Evolutionary conservation across 2,329 filamentous ascomycete genomes (phyloP), one percentile per base, ranked within the genome.

Genomic region (Colletotrichum sp.): DNA sequence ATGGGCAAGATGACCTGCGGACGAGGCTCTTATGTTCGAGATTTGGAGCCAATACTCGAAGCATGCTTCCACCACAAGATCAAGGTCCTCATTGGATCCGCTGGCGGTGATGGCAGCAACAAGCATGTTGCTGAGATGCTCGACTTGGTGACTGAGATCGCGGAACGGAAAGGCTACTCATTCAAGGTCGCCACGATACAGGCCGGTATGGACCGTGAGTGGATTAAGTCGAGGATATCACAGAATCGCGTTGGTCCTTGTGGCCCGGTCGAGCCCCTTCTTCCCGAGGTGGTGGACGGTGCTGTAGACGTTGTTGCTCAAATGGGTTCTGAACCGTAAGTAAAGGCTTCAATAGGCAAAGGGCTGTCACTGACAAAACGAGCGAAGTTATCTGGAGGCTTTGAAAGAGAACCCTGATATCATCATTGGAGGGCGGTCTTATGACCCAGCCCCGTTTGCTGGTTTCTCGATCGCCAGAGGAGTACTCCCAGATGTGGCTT

Each of bases 51-150:
- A 28, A 74, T 89, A 1, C 78, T 89, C 1, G 76, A 79, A 62
- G 81, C 85, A 1, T 82, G 82, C 1, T 79, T 83, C 16, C 77
- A 80, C 0, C 84, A 83, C 68, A 81, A 80, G 6, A 81, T 87
- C 0, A 85, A 85, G 0, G 72, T 89, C 0, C 80, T 89, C 6
- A 85, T 89, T 62, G 81, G 83, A 2, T 89, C 87, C 2, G 87
- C 84, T 1, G 89, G 88, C 1, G 89, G 89, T 0, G 87, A 88
- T 77, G 89, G 89, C 0, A 86, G 82, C 32, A 82, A 85, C 68
- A 80, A 76, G 4, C 86, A 88, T 77, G 86, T 88, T 3, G 78
- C 83, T 15, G 83, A 84, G 60, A 84, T 87, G 79, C 55, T 85
- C 1, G 81, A 82, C 2, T 85, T 88, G 49, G 81, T 88, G 13